Evolutionary conservation across 1,139 yeast genomes (phyloP), one percentile per base, ranked within the genome.

Genomic region (Hemisphaericaspora xylanilytica): DNA sequence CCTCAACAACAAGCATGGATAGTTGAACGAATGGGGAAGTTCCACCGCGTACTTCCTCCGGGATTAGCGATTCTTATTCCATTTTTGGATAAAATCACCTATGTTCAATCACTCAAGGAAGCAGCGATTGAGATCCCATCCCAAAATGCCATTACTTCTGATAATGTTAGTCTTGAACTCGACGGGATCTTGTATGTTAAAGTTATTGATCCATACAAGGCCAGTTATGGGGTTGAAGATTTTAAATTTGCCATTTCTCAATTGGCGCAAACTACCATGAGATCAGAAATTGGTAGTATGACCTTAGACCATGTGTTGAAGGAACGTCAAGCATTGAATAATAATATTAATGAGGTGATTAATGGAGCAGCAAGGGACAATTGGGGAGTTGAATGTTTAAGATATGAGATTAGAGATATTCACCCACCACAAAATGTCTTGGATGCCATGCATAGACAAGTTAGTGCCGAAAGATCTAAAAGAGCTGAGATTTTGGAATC

Each of bases 1-100:
- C 96, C 96, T 2, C 95, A 87, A 57, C 95, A 86, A 61, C 83
- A 87, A 11, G 95, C 95, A 3, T 87, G 94, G 90, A 79, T 87
- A 15, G 95, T 87, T 20, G 96, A 87, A 61, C 71, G 96, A 47
- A 87, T 87, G 95, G 96, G 96, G 24, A 84, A 83, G 57, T 87
- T 85, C 65, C 75, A 81, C 58, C 66, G 83, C 43, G 81, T 85
- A 27, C 70, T 87, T 44, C 76, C 80, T 29, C 95, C 95, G 0
- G 96, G 95, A 13, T 66, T 85, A 36, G 89, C 94, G 3, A 59
- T 87, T 29, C 65, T 87, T 51, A 49, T 84, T 7, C 95, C 95
- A 3, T 62, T 86, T 38, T 49, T 87, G 32, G 96, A 87, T 59
- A 78, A 75, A 52, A 83, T 87, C 54, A 79, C 83, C 40, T 87